Evolutionary conservation across 2,329 filamentous ascomycete species (phyloP).

Genomic region (Penicillium janthinellum): DNA sequence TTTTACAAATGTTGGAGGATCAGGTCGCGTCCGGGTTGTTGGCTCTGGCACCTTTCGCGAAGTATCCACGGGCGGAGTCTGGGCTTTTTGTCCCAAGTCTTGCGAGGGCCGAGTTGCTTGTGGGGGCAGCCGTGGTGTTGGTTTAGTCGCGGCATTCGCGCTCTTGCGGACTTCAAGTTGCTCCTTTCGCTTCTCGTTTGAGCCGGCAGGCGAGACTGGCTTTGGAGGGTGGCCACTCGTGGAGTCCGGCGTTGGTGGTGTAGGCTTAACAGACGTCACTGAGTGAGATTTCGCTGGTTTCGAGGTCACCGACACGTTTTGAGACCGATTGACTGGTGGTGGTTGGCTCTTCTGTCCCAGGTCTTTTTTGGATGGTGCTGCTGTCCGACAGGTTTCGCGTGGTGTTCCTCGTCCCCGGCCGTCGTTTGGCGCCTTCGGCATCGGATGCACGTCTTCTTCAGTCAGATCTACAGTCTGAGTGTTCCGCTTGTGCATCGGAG

Average conservation of each 20-base stretch:
- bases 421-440: not conserved
- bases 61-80: not conserved
- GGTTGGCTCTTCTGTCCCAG: not conserved
- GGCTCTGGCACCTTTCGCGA: not conserved
- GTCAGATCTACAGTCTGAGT: constrained; percentile 29
- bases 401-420: not conserved
- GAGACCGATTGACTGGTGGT: not conserved
- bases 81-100: not conserved
- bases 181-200: not conserved
- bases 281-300: not conserved
- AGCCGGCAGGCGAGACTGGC: not conserved
- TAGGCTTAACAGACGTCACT: not conserved
- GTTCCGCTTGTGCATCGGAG: constrained; percentile 5
- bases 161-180: not conserved
- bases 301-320: not conserved
- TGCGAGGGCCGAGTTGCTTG: not conserved
- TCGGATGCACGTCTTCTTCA: not conserved
- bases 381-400: not conserved
- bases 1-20: not conserved
- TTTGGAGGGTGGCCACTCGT: not conserved
- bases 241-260: constrained; percentile 1
- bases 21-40: not conserved
- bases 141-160: too few relatives aligned
- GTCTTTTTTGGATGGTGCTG: not conserved
- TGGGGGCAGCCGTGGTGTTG: not conserved